These are phyloP conservation scores for Colletotrichum zoysiae DNA, from an alignment of 2,329 filamentous ascomycete species.

Conservation along the genomic window DNA sequence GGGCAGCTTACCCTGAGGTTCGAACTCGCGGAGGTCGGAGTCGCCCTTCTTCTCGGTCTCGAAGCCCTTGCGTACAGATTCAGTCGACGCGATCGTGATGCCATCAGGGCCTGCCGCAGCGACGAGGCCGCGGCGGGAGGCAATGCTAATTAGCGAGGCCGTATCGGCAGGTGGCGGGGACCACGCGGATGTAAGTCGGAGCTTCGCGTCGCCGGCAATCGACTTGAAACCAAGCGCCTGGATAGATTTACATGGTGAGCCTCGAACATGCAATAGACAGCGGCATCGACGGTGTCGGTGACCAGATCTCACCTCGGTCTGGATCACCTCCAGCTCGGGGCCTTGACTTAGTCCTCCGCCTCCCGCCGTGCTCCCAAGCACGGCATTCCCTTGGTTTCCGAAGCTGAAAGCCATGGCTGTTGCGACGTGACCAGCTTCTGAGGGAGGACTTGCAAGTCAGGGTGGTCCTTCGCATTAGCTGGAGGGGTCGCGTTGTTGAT, in stretches of 20 bases:
- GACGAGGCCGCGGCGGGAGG: slow-evolving; percentile 82
- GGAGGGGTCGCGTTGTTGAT: slow-evolving; percentile 29
- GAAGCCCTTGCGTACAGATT: slow-evolving; percentile 83
- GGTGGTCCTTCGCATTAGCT: slow-evolving; percentile 44
- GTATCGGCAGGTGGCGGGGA: slow-evolving; percentile 79
- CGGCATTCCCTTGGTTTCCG: slow-evolving; percentile 59
- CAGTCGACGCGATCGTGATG: slow-evolving; percentile 81
- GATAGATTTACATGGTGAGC: slow-evolving; percentile 43
- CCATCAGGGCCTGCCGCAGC: slow-evolving; percentile 88
- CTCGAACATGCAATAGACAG: slow-evolving; percentile 17
- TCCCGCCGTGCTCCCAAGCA: slow-evolving; percentile 56
- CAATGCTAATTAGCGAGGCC: slow-evolving; percentile 86
- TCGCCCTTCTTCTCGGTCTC: slow-evolving; percentile 67
- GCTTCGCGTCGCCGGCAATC: slow-evolving; percentile 82
- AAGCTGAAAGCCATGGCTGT: slow-evolving; percentile 76
- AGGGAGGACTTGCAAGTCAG: slow-evolving; percentile 47
- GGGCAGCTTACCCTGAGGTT: slow-evolving; percentile 78
- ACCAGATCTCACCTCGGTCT: slow-evolving; percentile 76
- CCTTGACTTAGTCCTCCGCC: slow-evolving; percentile 61
- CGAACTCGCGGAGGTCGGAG: slow-evolving; percentile 76
- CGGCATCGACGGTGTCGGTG: slow-evolving; percentile 42
- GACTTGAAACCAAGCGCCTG: slow-evolving; percentile 84
- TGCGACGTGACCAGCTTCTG: slow-evolving; percentile 51
- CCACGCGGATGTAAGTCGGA: slow-evolving; percentile 86
- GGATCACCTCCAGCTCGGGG: slow-evolving; percentile 79